Conservation (phyloP, 2,329 filamentous ascomycete species). For the Colletotrichum lentis region DNA sequence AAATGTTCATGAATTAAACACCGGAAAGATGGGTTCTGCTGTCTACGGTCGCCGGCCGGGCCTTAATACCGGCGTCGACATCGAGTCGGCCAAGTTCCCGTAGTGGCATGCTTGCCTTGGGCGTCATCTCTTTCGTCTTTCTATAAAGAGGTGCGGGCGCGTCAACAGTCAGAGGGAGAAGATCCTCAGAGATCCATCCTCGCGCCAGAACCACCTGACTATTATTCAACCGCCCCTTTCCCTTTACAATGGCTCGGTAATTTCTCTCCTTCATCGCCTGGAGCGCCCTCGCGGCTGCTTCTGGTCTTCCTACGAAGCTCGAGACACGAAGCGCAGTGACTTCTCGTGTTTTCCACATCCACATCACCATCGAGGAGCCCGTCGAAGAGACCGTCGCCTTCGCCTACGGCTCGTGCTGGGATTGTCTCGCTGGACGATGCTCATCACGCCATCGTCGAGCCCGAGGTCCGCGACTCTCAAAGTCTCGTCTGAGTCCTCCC, state of each 20-base stretch:
- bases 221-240: neutral
- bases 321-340: conserved; percentile 47
- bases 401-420: conserved; percentile 41
- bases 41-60: neutral
- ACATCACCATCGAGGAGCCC: conserved; percentile 39
- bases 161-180: neutral
- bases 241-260: conserved; percentile 34
- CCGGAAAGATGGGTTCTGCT: neutral
- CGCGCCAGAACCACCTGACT: conserved; percentile 23
- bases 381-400: conserved; percentile 40
- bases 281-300: conserved; percentile 34
- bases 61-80: neutral
- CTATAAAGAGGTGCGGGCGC: conserved; percentile 26
- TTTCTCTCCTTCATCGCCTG: conserved; percentile 35
- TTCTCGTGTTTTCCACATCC: conserved; percentile 48
- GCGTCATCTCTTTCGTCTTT: neutral
- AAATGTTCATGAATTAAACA: conserved; percentile 22
- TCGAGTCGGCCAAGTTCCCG: neutral
- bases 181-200: conserved; percentile 12
- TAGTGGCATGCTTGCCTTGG: conserved; percentile 12
- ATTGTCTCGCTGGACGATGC: conserved; percentile 32
- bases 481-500: conserved; percentile 43
- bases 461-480: conserved; percentile 38
- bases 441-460: conserved; percentile 39
- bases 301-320: conserved; percentile 45